phyloP scores from a whole-genome alignment of 768 basidiomycete species.

The Tremella mesenterica region DNA sequence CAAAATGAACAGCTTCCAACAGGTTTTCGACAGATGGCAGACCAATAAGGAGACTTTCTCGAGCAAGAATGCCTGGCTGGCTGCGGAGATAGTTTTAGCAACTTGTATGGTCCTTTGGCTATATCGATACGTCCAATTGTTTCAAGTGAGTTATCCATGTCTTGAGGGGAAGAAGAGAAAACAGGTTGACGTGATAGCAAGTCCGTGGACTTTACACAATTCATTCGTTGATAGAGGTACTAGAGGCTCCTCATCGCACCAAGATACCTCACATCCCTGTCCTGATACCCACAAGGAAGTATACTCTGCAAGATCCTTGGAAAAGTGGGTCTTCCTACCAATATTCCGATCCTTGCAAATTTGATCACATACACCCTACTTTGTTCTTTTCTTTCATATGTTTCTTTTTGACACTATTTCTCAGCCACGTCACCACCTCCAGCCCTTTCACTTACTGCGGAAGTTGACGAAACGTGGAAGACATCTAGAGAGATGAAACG shows the following conservation, averaged over 20 bases:
- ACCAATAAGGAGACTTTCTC: not conserved
- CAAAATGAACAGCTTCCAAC: not conserved
- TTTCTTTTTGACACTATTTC: too few relatives aligned
- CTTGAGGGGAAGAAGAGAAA: too few relatives aligned
- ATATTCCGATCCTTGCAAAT: too few relatives aligned
- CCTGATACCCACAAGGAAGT: slow-evolving; percentile 12
- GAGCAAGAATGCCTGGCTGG: not conserved
- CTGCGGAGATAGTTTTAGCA: not conserved
- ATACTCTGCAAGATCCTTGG: slow-evolving; percentile 21
- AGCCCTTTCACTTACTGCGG: too few relatives aligned
- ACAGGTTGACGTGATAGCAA: slow-evolving; percentile 9
- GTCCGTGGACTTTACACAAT: slow-evolving; percentile 15
- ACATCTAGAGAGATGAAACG: too few relatives aligned
- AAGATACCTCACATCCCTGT: slow-evolving; percentile 22
- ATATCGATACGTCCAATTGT: not conserved
- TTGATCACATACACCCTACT: not conserved
- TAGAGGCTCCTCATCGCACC: slow-evolving; percentile 15
- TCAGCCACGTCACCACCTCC: too few relatives aligned
- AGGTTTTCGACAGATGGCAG: not conserved
- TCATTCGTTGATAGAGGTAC: slow-evolving; percentile 13
- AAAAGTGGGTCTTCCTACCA: slow-evolving; percentile 18
- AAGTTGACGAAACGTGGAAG: too few relatives aligned
- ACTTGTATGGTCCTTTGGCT: not conserved
- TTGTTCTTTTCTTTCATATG: too few relatives aligned
- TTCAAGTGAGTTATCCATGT: not conserved